Evolutionary conservation across 306 rosid species (phyloP), one percentile per base, ranked within the genome.

Genomic region (Mimosa pudica): DNA sequence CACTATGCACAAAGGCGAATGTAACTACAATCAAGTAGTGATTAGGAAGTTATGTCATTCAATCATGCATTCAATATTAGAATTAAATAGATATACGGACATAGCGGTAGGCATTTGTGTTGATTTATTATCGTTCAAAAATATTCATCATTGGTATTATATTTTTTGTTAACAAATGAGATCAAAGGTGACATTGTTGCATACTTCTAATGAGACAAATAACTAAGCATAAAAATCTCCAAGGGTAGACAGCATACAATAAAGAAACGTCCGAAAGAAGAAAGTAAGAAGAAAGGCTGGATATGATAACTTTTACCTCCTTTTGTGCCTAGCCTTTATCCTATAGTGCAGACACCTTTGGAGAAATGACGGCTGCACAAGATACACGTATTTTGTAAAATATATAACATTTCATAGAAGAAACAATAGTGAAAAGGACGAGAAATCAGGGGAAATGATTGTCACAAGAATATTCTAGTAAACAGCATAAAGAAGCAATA

Each of bases 301-400:
- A 68, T 45, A 36, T 76, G 60, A 76, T 73, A 79, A 54, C 10
- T 14, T 77, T 77, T 86, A 90, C 99, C 99, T 93, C 87, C 82
- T 91, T 42, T 88, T 86, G 73, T 87, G 84, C 85, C 89, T 91
- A 13, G 88, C 88, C 85, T 89, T 80, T 79, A 84, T 88, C 80
- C 73, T 89, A 92, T 91, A 90, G 84, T 83, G 80, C 84, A 96
- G 86, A 85, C 98, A 88, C 81, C 94, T 96, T 67, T 84, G 91
- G 67, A 93, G 91, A 83, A 88, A 89, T 8, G 73, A 58, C 17
- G 94, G 97, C 98, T 95, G 68, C 83, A 91, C 14, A 72, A 71
- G 44, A 76, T 18, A 81, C 67, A 81, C 8, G 73, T 44, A 71
- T 44, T 75, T 4, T 55, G 68, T 88, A 52, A 89, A 81, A 83